Evolutionary conservation across 257 asterid genomes (phyloP).

Genomic region (Penstemon davidsonii): DNA sequence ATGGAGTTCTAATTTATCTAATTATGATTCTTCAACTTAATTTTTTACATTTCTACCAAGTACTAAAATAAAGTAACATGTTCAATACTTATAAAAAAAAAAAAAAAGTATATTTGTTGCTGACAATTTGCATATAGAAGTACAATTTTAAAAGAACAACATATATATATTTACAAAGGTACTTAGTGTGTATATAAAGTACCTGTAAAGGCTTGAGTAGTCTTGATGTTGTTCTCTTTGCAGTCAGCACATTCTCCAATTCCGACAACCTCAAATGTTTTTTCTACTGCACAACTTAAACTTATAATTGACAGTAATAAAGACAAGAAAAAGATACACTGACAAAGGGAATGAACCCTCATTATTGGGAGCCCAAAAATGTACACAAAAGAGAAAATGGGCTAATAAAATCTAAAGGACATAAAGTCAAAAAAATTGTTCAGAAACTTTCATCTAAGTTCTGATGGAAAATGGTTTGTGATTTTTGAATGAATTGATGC

Average conservation of each 20-base stretch:
- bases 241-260: constrained; percentile 61
- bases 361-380: constrained; percentile 25
- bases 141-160: too few relatives aligned
- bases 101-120: too few relatives aligned
- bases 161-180: too few relatives aligned
- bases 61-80: too few relatives aligned
- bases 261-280: constrained; percentile 55
- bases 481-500: background rate
- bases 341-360: constrained; percentile 54
- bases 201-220: constrained; percentile 51
- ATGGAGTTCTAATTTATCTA: too few relatives aligned
- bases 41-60: too few relatives aligned
- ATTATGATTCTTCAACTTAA: too few relatives aligned
- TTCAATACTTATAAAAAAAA: too few relatives aligned
- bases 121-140: too few relatives aligned
- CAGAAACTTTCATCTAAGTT: too few relatives aligned
- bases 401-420: background rate
- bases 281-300: constrained; percentile 45
- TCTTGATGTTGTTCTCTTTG: constrained; percentile 34
- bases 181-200: background rate
- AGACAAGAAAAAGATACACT: constrained; percentile 35
- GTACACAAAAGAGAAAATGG: background rate
- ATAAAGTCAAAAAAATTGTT: background rate
- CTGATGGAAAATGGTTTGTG: background rate
- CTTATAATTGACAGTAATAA: constrained; percentile 28